Percentiles rank a stretch among this genome's conserved stretches.
Evolutionary conservation across 331 rosid species (phyloP).

Genomic region (Telfairia occidentalis): DNA sequence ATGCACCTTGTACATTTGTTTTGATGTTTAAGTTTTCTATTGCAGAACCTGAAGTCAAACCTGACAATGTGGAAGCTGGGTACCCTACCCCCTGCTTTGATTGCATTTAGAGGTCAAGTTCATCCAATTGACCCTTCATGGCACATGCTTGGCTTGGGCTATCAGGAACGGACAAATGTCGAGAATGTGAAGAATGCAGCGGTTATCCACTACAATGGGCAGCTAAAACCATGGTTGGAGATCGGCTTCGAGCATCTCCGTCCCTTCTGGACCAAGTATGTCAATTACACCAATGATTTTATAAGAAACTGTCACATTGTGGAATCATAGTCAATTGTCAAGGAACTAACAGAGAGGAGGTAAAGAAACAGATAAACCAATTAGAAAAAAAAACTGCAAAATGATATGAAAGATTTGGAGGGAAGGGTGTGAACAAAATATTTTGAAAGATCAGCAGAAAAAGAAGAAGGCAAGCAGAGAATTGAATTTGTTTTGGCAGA

Average conservation of each 20-base stretch:
- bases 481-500: not conserved
- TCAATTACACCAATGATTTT: constrained; percentile 88
- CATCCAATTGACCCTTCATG: constrained; percentile 73
- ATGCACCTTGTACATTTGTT: constrained; percentile 9
- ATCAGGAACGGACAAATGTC: constrained; percentile 61
- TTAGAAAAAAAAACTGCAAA: not conserved
- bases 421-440: not conserved
- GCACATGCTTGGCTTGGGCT: constrained; percentile 99
- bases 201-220: constrained; percentile 96
- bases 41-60: constrained; percentile 83
- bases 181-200: constrained; percentile 70
- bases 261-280: constrained; percentile 88
- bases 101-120: constrained; percentile 89
- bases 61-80: constrained; percentile 95
- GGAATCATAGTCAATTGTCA: constrained; percentile 46
- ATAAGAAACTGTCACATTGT: constrained; percentile 80
- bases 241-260: constrained; percentile 95
- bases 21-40: constrained; percentile 9
- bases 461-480: not conserved
- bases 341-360: constrained; percentile 5
- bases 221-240: constrained; percentile 92
- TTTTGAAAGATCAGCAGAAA: not conserved
- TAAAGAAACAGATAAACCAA: not conserved
- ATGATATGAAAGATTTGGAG: not conserved
- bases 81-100: constrained; percentile 93